These are phyloP conservation scores for Agrocybe praecox DNA, from an alignment of 768 basidiomycete genomes.

Conservation along the genomic window DNA sequence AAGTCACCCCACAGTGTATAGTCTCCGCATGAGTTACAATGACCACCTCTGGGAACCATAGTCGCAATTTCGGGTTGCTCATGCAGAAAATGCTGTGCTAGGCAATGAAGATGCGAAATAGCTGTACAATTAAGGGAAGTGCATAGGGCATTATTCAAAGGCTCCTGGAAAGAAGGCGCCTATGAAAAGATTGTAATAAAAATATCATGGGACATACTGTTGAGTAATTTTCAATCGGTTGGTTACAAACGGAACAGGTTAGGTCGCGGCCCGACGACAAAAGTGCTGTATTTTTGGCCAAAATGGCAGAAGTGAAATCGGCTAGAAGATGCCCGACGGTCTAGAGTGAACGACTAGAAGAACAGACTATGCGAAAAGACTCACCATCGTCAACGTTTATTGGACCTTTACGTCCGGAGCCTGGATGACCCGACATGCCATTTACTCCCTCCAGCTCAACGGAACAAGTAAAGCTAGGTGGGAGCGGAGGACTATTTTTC, in stretches of 20 bases:
- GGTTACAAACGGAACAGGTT: slow-evolving; percentile 51
- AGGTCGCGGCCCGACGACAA: slow-evolving; percentile 33
- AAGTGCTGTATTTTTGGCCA: slow-evolving; percentile 49
- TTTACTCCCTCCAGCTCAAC: slow-evolving; percentile 72
- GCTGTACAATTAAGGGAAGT: slow-evolving; percentile 49
- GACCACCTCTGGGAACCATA: slow-evolving; percentile 65
- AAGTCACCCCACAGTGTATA: slow-evolving; percentile 76
- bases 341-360: not conserved
- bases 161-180: slow-evolving; percentile 39
- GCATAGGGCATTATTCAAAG: slow-evolving; percentile 55
- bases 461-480: slow-evolving; percentile 50
- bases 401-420: slow-evolving; percentile 57
- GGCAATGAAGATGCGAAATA: slow-evolving; percentile 60
- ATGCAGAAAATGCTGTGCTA: slow-evolving; percentile 36
- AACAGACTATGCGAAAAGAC: not conserved
- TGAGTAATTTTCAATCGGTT: slow-evolving; percentile 39
- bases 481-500: slow-evolving; percentile 34
- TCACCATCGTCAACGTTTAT: slow-evolving; percentile 62
- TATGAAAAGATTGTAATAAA: not conserved
- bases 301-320: slow-evolving; percentile 48
- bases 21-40: slow-evolving; percentile 50
- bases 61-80: slow-evolving; percentile 19
- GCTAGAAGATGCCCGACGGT: slow-evolving; percentile 21
- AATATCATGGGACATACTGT: slow-evolving; percentile 35
- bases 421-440: slow-evolving; percentile 56